These are phyloP conservation scores for Hanseniaspora clermontiae DNA, from an alignment of 805 yeast genomes.

Conservation along the genomic window DNA sequence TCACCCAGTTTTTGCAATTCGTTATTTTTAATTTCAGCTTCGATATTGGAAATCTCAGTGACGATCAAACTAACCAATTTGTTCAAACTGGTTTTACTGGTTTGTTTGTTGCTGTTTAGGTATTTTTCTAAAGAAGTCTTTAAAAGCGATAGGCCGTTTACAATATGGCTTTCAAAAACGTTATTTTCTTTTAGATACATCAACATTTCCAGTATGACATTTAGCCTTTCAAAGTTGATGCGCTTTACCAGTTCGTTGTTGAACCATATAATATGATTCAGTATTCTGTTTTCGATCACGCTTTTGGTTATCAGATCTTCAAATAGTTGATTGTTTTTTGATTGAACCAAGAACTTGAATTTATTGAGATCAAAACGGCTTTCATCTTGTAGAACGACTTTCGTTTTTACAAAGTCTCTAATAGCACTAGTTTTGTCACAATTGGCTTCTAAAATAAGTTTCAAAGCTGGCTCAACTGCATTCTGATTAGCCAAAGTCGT, in stretches of 20 bases:
- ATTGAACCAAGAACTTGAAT: not conserved
- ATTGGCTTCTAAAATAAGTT: not conserved
- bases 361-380: not conserved
- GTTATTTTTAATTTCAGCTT: not conserved
- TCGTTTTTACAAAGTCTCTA: not conserved
- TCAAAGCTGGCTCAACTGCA: not conserved
- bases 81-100: not conserved
- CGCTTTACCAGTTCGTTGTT: not conserved
- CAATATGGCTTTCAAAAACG: not conserved
- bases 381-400: not conserved
- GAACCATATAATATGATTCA: not conserved
- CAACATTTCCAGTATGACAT: not conserved
- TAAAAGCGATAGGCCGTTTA: not conserved
- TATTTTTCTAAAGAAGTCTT: not conserved
- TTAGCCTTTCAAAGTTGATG: not conserved
- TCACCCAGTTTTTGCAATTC: not conserved
- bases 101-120: not conserved
- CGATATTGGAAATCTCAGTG: not conserved
- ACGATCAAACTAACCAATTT: not conserved
- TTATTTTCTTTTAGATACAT: not conserved
- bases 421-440: not conserved
- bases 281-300: not conserved
- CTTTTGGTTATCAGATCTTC: not conserved
- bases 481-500: not conserved
- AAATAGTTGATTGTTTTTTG: too few species aligned